phyloP scores from a whole-genome alignment of 2,329 filamentous ascomycete species.

The Alternaria atra region DNA sequence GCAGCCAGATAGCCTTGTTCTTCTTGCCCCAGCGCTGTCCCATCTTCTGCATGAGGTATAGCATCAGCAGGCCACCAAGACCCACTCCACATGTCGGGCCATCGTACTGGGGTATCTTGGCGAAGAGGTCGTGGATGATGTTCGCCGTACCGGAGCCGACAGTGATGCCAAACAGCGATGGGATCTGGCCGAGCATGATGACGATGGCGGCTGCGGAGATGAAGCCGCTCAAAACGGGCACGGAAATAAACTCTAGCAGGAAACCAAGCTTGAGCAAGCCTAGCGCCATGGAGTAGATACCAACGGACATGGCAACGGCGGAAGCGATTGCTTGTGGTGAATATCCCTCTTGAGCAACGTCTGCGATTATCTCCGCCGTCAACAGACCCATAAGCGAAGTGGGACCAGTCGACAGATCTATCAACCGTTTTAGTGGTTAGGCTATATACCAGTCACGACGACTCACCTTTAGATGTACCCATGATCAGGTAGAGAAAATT shows the following conservation, averaged over 20 bases:
- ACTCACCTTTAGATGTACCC: conserved; percentile 65
- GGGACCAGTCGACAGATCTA: conserved; percentile 72
- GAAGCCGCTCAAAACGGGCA: conserved; percentile 71
- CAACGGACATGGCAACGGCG: conserved; percentile 70
- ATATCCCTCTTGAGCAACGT: conserved; percentile 62
- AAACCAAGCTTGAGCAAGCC: conserved; percentile 71
- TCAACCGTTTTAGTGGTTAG: conserved; percentile 45
- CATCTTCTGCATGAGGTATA: conserved; percentile 65
- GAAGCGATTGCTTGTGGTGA: conserved; percentile 65
- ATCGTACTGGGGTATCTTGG: conserved; percentile 64
- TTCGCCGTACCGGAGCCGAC: conserved; percentile 63
- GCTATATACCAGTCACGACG: background rate
- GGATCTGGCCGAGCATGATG: conserved; percentile 72
- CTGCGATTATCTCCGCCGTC: conserved; percentile 67
- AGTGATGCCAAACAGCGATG: conserved; percentile 65
- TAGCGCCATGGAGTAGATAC: conserved; percentile 66
- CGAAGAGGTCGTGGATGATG: conserved; percentile 68
- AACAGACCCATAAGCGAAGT: conserved; percentile 72
- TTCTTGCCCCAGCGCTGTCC: conserved; percentile 68
- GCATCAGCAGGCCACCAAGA: conserved; percentile 64
- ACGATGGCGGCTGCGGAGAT: conserved; percentile 72
- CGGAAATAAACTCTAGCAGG: conserved; percentile 71
- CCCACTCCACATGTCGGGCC: conserved; percentile 68
- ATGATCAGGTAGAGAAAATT: conserved; percentile 97
- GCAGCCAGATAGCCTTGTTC: conserved; percentile 66